Percentiles rank a stretch among this genome's conserved stretches.
Conservation (phyloP, 768 basidiomycete species). For the Russula foetens region DNA sequence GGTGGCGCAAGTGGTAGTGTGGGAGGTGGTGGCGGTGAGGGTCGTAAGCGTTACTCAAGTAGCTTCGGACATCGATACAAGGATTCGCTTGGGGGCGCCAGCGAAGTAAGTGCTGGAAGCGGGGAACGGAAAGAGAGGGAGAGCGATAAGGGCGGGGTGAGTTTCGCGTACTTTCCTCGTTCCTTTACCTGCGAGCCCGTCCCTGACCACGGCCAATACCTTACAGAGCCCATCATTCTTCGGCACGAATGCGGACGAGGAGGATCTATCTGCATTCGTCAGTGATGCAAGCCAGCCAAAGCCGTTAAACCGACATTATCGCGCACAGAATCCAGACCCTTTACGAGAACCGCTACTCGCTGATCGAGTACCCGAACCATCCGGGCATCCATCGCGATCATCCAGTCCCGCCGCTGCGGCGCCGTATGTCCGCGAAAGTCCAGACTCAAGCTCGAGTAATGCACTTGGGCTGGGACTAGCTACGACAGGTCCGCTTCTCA, state of each 20-base stretch:
- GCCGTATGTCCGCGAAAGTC: conserved; percentile 13
- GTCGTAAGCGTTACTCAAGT: conserved; percentile 63
- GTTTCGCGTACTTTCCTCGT: neutral
- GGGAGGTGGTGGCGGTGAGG: conserved; percentile 18
- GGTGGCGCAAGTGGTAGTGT: conserved; percentile 13
- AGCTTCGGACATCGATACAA: conserved; percentile 69
- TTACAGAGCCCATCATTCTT: conserved; percentile 37
- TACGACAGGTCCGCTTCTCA: conserved; percentile 46
- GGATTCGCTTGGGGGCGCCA: conserved; percentile 31
- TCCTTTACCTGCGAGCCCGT: conserved; percentile 5
- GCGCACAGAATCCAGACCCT: conserved; percentile 19
- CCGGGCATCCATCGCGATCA: neutral
- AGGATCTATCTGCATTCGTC: conserved; percentile 71
- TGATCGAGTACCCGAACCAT: conserved; percentile 1
- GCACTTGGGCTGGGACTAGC: conserved; percentile 23
- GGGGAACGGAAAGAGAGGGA: conserved; percentile 23
- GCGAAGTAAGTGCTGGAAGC: conserved; percentile 35
- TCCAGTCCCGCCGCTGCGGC: conserved; percentile 3
- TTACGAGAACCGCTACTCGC: conserved; percentile 10
- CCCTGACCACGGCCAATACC: neutral
- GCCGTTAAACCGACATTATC: conserved; percentile 35
- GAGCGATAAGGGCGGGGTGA: conserved; percentile 20
- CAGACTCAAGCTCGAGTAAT: conserved; percentile 21
- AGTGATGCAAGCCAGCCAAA: conserved; percentile 67
- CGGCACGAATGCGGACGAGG: conserved; percentile 52